phyloP scores from a whole-genome alignment of 1,284 basidiomycete species.

The Omphalotus olearius region DNA sequence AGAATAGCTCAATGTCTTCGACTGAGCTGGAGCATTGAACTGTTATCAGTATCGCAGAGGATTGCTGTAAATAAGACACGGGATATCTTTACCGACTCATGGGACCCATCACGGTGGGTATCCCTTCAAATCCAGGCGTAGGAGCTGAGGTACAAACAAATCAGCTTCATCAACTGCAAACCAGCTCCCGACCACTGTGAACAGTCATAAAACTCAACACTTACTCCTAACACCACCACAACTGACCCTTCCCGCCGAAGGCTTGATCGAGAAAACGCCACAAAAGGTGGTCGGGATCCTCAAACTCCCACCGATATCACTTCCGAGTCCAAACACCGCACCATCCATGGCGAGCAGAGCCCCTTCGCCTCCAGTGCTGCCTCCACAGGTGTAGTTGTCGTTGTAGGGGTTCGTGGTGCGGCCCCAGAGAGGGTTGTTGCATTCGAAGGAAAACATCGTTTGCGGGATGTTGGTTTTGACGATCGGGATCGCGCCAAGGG shows the following conservation, averaged over 20 bases:
- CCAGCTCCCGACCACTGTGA: not conserved
- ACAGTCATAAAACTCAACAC: conserved; percentile 16
- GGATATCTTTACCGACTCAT: conserved; percentile 57
- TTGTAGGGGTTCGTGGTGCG: conserved; percentile 70
- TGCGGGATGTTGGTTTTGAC: conserved; percentile 69
- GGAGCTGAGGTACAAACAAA: conserved; percentile 31
- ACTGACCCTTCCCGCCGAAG: conserved; percentile 52
- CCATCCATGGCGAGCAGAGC: conserved; percentile 76
- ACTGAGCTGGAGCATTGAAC: conserved; percentile 9
- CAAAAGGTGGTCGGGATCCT: conserved; percentile 81
- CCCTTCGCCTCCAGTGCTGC: conserved; percentile 77
- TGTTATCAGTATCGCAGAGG: not conserved
- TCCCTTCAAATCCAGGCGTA: conserved; percentile 63
- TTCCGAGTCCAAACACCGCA: conserved; percentile 73
- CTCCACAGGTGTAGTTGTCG: conserved; percentile 63
- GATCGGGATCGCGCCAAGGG: conserved; percentile 45
- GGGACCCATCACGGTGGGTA: conserved; percentile 61
- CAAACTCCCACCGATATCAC: conserved; percentile 73
- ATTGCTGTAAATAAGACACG: no score
- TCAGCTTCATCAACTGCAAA: not conserved
- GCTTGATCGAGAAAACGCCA: conserved; percentile 81
- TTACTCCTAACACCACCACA: conserved; percentile 43
- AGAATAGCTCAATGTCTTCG: conserved; percentile 47
- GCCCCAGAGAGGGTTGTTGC: conserved; percentile 82
- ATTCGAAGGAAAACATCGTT: conserved; percentile 86